Evolutionary conservation across 2,329 filamentous ascomycete species (phyloP), one percentile per base, ranked within the genome.

Genomic region (Diaporthe destruens): DNA sequence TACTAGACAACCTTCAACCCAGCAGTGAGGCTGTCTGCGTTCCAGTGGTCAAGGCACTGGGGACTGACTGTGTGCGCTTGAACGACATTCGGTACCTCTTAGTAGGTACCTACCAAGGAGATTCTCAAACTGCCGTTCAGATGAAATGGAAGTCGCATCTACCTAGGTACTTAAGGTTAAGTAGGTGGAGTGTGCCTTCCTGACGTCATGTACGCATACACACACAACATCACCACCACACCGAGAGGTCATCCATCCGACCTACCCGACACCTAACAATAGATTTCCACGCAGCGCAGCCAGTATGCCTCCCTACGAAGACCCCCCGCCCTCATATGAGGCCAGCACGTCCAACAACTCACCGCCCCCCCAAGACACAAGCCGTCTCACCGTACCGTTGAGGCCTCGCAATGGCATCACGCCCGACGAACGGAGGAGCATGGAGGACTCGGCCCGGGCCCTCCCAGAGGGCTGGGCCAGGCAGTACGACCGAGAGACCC

Each of bases 401-500:
- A n/a, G 61, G 6, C 12, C 61, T 25, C 82, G 84, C 71, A 87
- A 87, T 83, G 86, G 85, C 69, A 90, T 91, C 54, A 86, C 88
- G 0, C 81, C 85, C 1, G 81, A 83, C 14, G 80, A 81, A 44
- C 85, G 89, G 16, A 84, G 88, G n/a, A 87, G 84, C 32, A 91
- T 91, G 88, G 89, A 91, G 81, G 89, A 91, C 75, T 88, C 90
- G 76, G 79, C 82, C 11, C 84, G 89, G 6, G 82, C 85, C 1
- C 82, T 91, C 0, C 89, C 89, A 0, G 72, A 79, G 18, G 88
- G 88, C 54, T 91, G 89, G 89, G 80, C 90, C 1, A 82, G 89
- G 3, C 84, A 85, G 72, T 91, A 86, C 78, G 89, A 91, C 77
- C 78, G 84, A 0, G 77, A 86, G 67, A 83, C 82, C 16, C 78